Base-by-base conservation (phyloP, 106 monocot species). In the Ottelia alismoides region DNA sequence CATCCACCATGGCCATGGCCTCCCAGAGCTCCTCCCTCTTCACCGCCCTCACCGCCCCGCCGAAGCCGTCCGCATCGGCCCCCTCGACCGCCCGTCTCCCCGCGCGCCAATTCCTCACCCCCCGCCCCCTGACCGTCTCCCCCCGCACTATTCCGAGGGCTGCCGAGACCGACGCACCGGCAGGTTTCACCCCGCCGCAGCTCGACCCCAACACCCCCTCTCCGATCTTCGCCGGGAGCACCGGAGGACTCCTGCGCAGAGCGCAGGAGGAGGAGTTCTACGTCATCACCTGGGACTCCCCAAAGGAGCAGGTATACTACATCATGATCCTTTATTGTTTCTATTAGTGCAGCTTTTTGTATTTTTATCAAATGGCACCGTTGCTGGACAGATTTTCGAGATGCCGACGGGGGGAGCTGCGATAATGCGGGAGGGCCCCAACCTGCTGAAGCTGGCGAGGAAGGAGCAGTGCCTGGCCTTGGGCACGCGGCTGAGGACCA, bases 391-490 rank as follows among this genome's bases (percentile, higher is more conserved):
- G n/a, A n/a, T n/a, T n/a, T 93, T 93, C 64, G 93, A 94, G 72
- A 94, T 94, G 88, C 93, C 93, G 10, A 94, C 88, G 0, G 93
- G 88, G 24, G 93, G 93, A 2, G 93, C 88, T 0, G 93, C 93
- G 40, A 78, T 84, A 55, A 94, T 94, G 93, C 63, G 93, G 19
- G 72, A 88, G 43, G 93, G 93, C 0, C 88, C 93, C 0, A 94
- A 94, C 75, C 58, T 94, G 62, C 76, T 94, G 65, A 94, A 94
- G 73, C 81, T 94, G 27, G 84, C 93, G 3, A 62, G 84, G 53
- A 94, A 94, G 70, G 93, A 94, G 63, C 93, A 94, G 81, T 94
- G 93, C 63, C 65, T 94, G 51, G 93, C 93, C 1, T 65, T 93
- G 25, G 93, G 93, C 25, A 88, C 87, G 0, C 52, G 84, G 64